A percentile compares a stretch with the other conserved stretches of the same genome.
Conservation (phyloP, 2,329 filamentous ascomycete genomes). For the Trichoderma afroharzianum region DNA sequence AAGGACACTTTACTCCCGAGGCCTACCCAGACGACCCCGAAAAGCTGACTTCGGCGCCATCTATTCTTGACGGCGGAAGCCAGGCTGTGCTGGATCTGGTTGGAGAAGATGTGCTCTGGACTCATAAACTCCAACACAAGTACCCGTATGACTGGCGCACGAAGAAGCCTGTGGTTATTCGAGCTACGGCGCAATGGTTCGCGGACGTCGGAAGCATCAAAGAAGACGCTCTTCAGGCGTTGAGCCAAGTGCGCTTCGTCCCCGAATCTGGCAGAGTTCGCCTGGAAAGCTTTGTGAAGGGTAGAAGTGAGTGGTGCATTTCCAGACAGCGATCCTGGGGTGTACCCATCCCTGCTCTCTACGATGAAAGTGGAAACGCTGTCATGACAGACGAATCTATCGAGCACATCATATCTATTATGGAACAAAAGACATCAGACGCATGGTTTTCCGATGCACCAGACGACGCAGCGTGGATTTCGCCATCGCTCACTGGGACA, state of each 20-base stretch:
- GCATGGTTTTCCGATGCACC: slow-evolving; percentile 87
- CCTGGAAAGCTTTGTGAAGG: slow-evolving; percentile 80
- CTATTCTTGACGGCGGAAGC: slow-evolving; percentile 68
- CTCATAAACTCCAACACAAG: slow-evolving; percentile 77
- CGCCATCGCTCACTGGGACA: slow-evolving; percentile 54
- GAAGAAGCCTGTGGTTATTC: slow-evolving; percentile 83
- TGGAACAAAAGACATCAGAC: slow-evolving; percentile 76
- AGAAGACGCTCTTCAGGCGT: slow-evolving; percentile 62
- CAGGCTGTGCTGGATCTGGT: slow-evolving; percentile 68
- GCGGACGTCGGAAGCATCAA: slow-evolving; percentile 87
- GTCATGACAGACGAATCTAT: slow-evolving; percentile 78
- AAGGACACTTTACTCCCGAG: slow-evolving; percentile 75
- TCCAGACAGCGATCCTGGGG: slow-evolving; percentile 95
- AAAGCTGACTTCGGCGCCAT: slow-evolving; percentile 61
- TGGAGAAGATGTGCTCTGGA: slow-evolving; percentile 60
- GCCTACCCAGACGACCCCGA: slow-evolving; percentile 69
- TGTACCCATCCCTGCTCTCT: slow-evolving; percentile 90
- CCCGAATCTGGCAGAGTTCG: slow-evolving; percentile 70
- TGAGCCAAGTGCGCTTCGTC: slow-evolving; percentile 72
- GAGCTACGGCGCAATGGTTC: slow-evolving; percentile 97
- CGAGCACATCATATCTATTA: slow-evolving; percentile 76
- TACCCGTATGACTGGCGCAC: slow-evolving; percentile 98
- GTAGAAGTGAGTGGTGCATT: slow-evolving; percentile 95
- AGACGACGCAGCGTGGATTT: slow-evolving; percentile 76
- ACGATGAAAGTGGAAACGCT: slow-evolving; percentile 67